These are phyloP conservation scores for Cladosporium sp. DNA, from an alignment of 2,329 filamentous ascomycete genomes.

Conservation along the genomic window DNA sequence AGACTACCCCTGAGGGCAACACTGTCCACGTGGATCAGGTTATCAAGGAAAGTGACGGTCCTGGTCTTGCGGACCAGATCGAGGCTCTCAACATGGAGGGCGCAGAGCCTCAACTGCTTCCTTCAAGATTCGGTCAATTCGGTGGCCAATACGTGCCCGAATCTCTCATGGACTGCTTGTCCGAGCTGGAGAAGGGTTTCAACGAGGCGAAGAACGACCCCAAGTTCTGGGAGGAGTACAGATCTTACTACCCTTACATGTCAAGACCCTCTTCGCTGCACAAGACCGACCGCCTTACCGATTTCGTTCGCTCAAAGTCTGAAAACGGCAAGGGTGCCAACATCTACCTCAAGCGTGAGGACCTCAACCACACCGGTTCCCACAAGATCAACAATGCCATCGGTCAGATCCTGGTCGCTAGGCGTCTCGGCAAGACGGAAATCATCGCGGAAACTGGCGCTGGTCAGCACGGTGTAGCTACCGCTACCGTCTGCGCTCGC, in stretches of 20 bases:
- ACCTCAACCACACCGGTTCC: constrained; percentile 94
- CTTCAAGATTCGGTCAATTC: constrained; percentile 89
- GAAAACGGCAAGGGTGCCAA: constrained; percentile 74
- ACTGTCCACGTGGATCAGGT: constrained; percentile 64
- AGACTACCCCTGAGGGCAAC: constrained; percentile 40
- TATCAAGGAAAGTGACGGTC: constrained; percentile 58
- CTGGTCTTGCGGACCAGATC: constrained; percentile 76
- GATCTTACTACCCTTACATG: constrained; percentile 96
- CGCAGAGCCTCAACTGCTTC: constrained; percentile 54
- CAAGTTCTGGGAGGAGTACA: constrained; percentile 94
- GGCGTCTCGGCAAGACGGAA: constrained; percentile 84
- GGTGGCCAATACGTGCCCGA: constrained; percentile 97
- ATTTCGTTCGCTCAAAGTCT: constrained; percentile 37
- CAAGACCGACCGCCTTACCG: constrained; percentile 80
- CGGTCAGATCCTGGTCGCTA: constrained; percentile 84
- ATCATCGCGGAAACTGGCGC: constrained; percentile 99
- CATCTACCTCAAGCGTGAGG: constrained; percentile 97
- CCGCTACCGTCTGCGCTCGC: constrained; percentile 94
- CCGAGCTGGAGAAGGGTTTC: constrained; percentile 87
- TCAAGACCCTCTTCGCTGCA: constrained; percentile 90
- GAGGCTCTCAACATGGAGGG: constrained; percentile 70
- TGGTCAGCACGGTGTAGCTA: constrained; percentile 96
- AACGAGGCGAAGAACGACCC: constrained; percentile 81
- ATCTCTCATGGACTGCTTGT: constrained; percentile 94
- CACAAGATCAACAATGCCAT: constrained; percentile 99